These are phyloP conservation scores for Bifiguratus adelaidae DNA, from an alignment of 192 early-diverging fungal genomes.

Conservation along the genomic window DNA sequence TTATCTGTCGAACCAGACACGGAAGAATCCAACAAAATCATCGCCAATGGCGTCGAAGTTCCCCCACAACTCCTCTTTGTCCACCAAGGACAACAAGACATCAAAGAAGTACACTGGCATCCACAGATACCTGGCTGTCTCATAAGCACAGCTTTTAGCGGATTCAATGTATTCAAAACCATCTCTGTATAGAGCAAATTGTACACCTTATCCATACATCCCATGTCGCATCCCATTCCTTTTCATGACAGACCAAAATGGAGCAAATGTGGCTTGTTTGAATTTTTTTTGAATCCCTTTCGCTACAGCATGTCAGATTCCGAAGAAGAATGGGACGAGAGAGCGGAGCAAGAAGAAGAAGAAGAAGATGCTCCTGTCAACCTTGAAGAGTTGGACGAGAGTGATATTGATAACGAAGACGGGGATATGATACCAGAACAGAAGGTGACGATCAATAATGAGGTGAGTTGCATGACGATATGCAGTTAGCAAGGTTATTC, in stretches of 20 bases:
- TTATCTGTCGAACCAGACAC: constrained; percentile 92
- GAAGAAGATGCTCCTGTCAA: neutral
- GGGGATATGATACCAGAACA: constrained; percentile 16
- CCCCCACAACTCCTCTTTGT: constrained; percentile 93
- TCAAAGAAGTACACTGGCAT: constrained; percentile 98
- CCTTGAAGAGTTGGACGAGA: constrained; percentile 17
- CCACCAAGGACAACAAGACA: constrained; percentile 84
- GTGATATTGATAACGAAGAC: constrained; percentile 17
- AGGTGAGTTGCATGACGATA: constrained; percentile 1
- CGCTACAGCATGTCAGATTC: no score
- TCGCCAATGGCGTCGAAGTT: constrained; percentile 63
- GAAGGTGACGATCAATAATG: constrained; percentile 13
- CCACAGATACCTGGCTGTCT: constrained; percentile 87
- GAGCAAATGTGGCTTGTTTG: no score
- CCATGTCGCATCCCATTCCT: no score
- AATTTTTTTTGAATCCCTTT: no score
- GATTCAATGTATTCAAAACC: constrained; percentile 98
- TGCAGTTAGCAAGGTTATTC: neutral
- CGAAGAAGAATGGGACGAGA: no score
- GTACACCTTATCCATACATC: no score
- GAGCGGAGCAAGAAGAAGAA: constrained; percentile 5
- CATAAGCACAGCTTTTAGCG: constrained; percentile 71
- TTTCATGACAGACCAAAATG: no score
- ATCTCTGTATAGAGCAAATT: constrained; percentile 55
- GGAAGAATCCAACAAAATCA: constrained; percentile 59